Conservation (phyloP, 805 yeast genomes). For the Lachancea kluyveri region DNA sequence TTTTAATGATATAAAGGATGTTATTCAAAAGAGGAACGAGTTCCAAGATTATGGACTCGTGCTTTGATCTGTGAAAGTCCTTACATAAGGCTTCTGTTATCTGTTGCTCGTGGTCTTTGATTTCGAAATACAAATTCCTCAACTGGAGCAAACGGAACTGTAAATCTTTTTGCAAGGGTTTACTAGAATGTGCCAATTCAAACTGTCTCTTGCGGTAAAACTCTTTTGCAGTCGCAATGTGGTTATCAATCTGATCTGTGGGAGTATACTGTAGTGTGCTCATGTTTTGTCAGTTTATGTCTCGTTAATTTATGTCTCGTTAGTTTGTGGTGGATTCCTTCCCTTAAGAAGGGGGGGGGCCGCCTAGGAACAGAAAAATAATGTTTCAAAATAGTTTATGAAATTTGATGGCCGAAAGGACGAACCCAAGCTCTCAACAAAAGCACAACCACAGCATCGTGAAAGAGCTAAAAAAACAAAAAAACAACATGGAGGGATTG, state of each 20-base stretch:
- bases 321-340: no score
- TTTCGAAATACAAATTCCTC: conserved; percentile 56
- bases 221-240: conserved; percentile 10
- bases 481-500: no score
- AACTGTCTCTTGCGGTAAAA: conserved; percentile 16
- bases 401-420: no score
- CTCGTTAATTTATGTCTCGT: no score
- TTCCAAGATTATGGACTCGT: conserved; percentile 62
- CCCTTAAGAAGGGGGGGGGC: no score
- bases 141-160: conserved; percentile 52
- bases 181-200: conserved; percentile 10
- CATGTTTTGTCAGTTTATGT: no score
- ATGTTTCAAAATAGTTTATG: no score
- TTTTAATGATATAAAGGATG: conserved; percentile 50
- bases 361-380: no score
- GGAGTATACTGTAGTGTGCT: conserved; percentile 10
- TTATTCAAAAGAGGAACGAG: conserved; percentile 46
- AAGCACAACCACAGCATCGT: no score
- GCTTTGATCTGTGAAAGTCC: conserved; percentile 62
- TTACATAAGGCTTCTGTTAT: conserved; percentile 50
- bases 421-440: no score
- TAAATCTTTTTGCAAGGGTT: conserved; percentile 16
- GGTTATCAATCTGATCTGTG: conserved; percentile 13
- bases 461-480: no score
- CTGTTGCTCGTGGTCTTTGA: conserved; percentile 51